Evolutionary conservation across 2,329 filamentous ascomycete genomes (phyloP).

Genomic region (Alternaria infectoria): DNA sequence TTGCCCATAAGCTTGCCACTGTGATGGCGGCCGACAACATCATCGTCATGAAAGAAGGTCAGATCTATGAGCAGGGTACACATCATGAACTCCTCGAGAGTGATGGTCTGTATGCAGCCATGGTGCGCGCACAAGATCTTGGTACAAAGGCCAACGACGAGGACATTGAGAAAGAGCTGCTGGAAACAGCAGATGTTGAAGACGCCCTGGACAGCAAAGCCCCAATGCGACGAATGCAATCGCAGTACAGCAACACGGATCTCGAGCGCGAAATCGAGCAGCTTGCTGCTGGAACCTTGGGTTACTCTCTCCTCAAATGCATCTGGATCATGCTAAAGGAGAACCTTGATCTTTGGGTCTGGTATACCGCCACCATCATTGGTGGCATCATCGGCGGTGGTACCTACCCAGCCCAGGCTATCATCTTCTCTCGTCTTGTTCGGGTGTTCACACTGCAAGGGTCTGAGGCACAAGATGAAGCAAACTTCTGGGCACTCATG

Average conservation of each 20-base stretch:
- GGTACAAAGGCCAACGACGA: slow-evolving; percentile 27
- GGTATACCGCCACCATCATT: not conserved
- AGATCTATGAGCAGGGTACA: slow-evolving; percentile 70
- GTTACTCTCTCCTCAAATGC: slow-evolving; percentile 14
- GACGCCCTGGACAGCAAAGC: slow-evolving; percentile 4
- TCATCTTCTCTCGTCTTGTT: slow-evolving; percentile 22
- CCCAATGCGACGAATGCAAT: slow-evolving; percentile 7
- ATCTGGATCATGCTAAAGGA: slow-evolving; percentile 21
- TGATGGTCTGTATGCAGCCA: slow-evolving; percentile 10
- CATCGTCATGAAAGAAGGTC: slow-evolving; percentile 72
- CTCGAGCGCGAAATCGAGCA: slow-evolving; percentile 10
- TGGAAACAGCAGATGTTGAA: not conserved
- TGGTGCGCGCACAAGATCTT: slow-evolving; percentile 18
- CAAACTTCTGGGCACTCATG: slow-evolving; percentile 33
- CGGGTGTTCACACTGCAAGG: slow-evolving; percentile 23
- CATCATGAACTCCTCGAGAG: slow-evolving; percentile 45
- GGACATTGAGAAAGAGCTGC: not conserved
- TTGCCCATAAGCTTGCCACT: slow-evolving; percentile 90
- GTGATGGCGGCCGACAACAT: slow-evolving; percentile 63
- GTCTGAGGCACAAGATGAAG: slow-evolving; percentile 12
- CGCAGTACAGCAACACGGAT: slow-evolving; percentile 3
- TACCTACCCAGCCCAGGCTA: slow-evolving; percentile 15
- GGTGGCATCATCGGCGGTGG: not conserved
- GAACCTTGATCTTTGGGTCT: slow-evolving; percentile 7
- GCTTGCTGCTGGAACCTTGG: slow-evolving; percentile 12